Percentiles rank a stretch among this genome's conserved stretches.
phyloP scores from a whole-genome alignment of 2,329 filamentous ascomycete genomes.

The Hypoxylon sp. region DNA sequence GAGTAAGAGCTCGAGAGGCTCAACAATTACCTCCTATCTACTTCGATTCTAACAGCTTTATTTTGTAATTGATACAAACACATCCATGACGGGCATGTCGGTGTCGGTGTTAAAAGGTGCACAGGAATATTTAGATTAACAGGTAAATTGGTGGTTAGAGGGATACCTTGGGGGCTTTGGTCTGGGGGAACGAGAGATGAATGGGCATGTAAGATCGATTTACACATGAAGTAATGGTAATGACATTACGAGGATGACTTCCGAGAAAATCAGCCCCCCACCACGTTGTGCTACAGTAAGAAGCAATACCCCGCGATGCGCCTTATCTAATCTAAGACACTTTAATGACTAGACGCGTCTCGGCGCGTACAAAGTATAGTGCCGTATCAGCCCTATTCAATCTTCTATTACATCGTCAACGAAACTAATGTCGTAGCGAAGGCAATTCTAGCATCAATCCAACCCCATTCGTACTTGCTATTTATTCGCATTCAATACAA shows the following conservation, averaged over 20 bases:
- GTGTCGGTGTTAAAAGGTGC: conserved; percentile 9
- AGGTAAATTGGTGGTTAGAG: conserved; percentile 4
- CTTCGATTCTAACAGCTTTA: conserved; percentile 7
- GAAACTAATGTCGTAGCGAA: background rate
- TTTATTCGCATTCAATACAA: background rate
- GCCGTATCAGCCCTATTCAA: background rate
- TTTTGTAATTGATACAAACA: conserved; percentile 27
- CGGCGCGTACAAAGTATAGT: conserved; percentile 31
- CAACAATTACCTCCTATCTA: background rate
- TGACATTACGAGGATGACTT: conserved; percentile 18
- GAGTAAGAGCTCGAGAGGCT: conserved; percentile 32
- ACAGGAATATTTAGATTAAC: conserved; percentile 15
- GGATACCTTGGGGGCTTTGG: background rate
- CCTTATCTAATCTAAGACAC: conserved; percentile 29
- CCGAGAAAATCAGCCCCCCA: conserved; percentile 1
- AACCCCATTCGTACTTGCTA: background rate
- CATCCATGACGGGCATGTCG: conserved; percentile 4
- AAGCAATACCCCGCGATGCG: conserved; percentile 1
- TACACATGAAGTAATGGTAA: conserved; percentile 24
- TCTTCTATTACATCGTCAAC: background rate
- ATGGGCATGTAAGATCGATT: conserved; percentile 15
- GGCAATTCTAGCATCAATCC: background rate
- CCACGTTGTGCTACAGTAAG: background rate
- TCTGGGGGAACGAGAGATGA: background rate
- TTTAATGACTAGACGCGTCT: conserved; percentile 31